phyloP scores from a whole-genome alignment of 2,329 filamentous ascomycete genomes.

The Xylaria arbuscula region DNA sequence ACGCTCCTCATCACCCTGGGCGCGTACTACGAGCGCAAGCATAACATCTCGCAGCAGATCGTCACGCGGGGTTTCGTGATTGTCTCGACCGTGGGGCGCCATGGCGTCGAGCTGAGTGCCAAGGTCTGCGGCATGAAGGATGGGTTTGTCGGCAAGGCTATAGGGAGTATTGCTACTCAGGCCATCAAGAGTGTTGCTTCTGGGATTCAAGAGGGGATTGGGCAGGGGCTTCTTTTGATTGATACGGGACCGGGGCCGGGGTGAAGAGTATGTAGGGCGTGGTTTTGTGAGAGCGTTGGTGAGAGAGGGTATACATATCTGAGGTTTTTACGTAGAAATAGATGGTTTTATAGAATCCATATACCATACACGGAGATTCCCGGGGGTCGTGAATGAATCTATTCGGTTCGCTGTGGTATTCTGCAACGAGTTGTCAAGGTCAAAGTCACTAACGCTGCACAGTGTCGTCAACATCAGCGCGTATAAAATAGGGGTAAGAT shows the following conservation, averaged over 20 bases:
- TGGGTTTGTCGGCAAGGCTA: slow-evolving; percentile 69
- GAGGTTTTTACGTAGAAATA: too few species aligned
- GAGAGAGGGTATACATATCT: too few species aligned
- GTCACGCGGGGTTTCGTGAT: slow-evolving; percentile 63
- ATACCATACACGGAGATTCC: too few species aligned
- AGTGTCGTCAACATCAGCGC: not conserved
- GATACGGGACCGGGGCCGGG: slow-evolving; percentile 37
- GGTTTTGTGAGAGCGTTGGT: too few species aligned
- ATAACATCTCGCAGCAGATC: slow-evolving; percentile 71
- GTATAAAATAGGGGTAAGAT: not conserved
- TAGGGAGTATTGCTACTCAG: slow-evolving; percentile 69
- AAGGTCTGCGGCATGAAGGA: slow-evolving; percentile 71
- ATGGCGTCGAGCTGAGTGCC: slow-evolving; percentile 63
- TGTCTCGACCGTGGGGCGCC: slow-evolving; percentile 64
- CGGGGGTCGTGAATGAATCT: too few species aligned
- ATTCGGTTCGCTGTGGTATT: not conserved
- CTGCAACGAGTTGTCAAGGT: not conserved
- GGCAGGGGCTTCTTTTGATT: slow-evolving; percentile 48
- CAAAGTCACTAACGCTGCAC: not conserved
- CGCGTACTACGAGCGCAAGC: slow-evolving; percentile 72
- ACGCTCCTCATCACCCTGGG: slow-evolving; percentile 61
- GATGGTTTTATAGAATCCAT: not conserved
- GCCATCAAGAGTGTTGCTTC: slow-evolving; percentile 72
- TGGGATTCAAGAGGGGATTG: slow-evolving; percentile 73
- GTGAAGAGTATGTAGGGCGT: too few species aligned